Base-by-base conservation (phyloP, 441 rosid species). In the Bruguiera hainesii region DNA sequence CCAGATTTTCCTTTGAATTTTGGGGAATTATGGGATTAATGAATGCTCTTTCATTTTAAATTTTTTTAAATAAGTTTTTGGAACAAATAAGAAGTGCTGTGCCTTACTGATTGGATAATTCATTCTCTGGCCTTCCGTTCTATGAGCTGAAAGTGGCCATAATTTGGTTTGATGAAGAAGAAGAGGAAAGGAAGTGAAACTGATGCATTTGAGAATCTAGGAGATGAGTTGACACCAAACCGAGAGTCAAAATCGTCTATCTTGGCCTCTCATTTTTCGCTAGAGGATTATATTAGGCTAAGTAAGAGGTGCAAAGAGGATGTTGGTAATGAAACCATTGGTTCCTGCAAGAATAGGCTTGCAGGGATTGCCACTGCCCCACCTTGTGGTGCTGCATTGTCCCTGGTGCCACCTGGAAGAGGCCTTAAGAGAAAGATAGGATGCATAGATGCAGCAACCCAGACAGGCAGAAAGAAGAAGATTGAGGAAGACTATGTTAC, bases 391-490 rank as follows among this genome's bases (percentile, higher is more conserved):
- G 88, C 90, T 20, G 80, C 90, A 5, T 91, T 96, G 0, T 89
- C 90, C 23, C 76, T 82, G 81, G 91, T 83, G 39, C 73, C 82
- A 5, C 79, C 93, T 0, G 96, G 96, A 23, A 86, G 97, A 79
- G 99, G 97, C 37, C 78, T 94, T 53, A 94, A 94, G 87, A 89
- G 99, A 84, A 94, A 94, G 89, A 88, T 94, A 51, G 98, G 98
- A 31, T 94, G 99, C 75, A 89, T 94, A 64, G 99, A 89, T 72
- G 79, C 77, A 61, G 86, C 87, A 23, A 94, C 97, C 5, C 94
- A 73, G 78, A 81, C 83, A 60, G 97, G 96, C 51, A 79, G 97
- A 77, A 89, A 87, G 84, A 94, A 91, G 20, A 94, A 83, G 81
- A 83, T 94, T 15, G 85, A 82, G 29, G 96, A 88, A 72, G 96